These are phyloP conservation scores for Wickerhamomyces canadensis DNA, from an alignment of 805 yeast genomes.

Conservation along the genomic window DNA sequence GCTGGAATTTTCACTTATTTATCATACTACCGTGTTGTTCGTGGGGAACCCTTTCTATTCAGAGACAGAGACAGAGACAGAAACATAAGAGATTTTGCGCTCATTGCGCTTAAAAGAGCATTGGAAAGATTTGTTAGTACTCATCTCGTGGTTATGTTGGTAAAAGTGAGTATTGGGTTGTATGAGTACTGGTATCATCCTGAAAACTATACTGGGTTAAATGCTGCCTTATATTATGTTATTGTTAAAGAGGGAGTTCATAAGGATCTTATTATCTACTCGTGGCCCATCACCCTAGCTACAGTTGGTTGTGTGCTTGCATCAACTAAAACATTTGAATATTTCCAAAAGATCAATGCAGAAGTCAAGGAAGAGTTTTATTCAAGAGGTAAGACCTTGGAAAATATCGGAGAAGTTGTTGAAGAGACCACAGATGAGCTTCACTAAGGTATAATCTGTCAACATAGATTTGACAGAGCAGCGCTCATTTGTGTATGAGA, in stretches of 20 bases:
- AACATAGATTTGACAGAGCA: no score
- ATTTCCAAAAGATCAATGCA: constrained; percentile 27
- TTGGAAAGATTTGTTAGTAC: constrained; percentile 3
- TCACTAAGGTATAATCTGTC: no score
- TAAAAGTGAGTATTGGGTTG: constrained; percentile 11
- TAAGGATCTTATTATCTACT: constrained; percentile 3
- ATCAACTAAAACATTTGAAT: neutral
- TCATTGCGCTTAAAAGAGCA: neutral
- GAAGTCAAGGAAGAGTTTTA: constrained; percentile 54
- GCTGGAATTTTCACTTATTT: neutral
- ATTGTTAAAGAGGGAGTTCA: constrained; percentile 4
- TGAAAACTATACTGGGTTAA: constrained; percentile 13
- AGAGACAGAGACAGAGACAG: no score
- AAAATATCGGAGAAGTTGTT: constrained; percentile 17
- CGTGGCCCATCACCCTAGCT: constrained; percentile 21
- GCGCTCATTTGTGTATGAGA: no score
- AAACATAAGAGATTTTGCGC: neutral
- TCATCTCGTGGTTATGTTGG: constrained; percentile 9
- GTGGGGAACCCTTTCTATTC: no score
- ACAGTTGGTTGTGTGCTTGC: constrained; percentile 1
- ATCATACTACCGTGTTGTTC: no score
- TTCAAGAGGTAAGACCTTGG: constrained; percentile 51
- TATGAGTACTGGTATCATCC: constrained; percentile 16
- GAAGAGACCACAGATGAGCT: constrained; percentile 4
- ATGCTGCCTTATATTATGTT: constrained; percentile 12